phyloP scores from a whole-genome alignment of 768 basidiomycete genomes.

The Lactifluus subvellereus region DNA sequence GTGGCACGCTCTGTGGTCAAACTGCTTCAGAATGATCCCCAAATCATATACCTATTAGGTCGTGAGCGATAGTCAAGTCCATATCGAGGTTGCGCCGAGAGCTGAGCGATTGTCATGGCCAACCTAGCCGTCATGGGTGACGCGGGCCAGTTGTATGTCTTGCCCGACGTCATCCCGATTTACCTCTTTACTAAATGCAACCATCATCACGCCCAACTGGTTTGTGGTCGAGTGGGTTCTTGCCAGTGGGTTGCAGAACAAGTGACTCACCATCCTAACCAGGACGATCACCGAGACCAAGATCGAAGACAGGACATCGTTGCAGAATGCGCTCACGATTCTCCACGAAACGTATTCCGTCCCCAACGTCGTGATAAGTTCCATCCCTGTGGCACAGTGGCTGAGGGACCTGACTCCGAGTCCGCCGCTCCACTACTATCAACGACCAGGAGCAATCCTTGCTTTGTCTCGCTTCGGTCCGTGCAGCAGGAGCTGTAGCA shows the following conservation, averaged over 20 bases:
- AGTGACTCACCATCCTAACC: neutral
- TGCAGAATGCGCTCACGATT: conserved; percentile 60
- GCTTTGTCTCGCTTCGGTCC: conserved; percentile 66
- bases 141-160: conserved; percentile 67
- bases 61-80: conserved; percentile 48
- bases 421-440: conserved; percentile 54
- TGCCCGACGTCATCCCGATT: conserved; percentile 72
- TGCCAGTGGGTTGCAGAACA: neutral
- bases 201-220: conserved; percentile 96
- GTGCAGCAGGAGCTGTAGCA: conserved; percentile 8
- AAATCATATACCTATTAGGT: conserved; percentile 36
- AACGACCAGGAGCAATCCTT: conserved; percentile 42
- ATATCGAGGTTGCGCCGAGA: neutral
- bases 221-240: conserved; percentile 87
- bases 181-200: conserved; percentile 79
- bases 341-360: conserved; percentile 75
- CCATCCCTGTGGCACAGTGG: conserved; percentile 66
- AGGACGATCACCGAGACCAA: conserved; percentile 73
- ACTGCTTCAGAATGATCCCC: too few species aligned
- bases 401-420: conserved; percentile 51
- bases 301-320: conserved; percentile 51
- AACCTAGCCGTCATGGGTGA: conserved; percentile 88
- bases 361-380: conserved; percentile 87
- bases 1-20: too few species aligned
- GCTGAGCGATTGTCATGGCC: neutral